These are phyloP conservation scores for Naganishia sp. DNA, from an alignment of 1,284 basidiomycete genomes.

Conservation along the genomic window DNA sequence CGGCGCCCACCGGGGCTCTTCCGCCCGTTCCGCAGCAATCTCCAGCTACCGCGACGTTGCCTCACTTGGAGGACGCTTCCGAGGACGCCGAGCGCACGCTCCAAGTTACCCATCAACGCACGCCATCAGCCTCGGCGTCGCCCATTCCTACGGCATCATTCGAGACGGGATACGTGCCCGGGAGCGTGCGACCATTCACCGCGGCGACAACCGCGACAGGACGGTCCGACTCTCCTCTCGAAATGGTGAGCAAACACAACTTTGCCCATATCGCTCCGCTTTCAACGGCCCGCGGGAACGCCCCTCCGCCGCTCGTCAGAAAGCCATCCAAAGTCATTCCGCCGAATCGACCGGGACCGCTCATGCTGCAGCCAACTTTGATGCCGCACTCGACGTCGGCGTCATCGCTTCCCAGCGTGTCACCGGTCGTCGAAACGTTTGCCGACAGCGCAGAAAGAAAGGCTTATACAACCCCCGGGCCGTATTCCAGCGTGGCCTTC, in stretches of 20 bases:
- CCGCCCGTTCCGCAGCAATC: background rate
- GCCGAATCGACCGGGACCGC: slow-evolving; percentile 17
- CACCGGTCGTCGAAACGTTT: slow-evolving; percentile 18
- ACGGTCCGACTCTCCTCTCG: slow-evolving; percentile 3
- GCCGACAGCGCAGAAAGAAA: slow-evolving; percentile 17
- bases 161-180: slow-evolving; percentile 21
- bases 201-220: background rate
- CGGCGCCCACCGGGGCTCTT: slow-evolving; percentile 2
- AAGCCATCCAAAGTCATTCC: slow-evolving; percentile 18
- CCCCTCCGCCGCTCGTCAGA: slow-evolving; percentile 5
- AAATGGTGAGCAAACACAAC: background rate
- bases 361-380: slow-evolving; percentile 15
- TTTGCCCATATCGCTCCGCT: background rate
- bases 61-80: background rate
- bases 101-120: slow-evolving; percentile 1
- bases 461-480: background rate
- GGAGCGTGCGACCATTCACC: slow-evolving; percentile 11
- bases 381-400: slow-evolving; percentile 18
- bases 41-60: background rate
- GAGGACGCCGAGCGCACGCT: background rate
- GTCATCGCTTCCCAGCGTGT: slow-evolving; percentile 11
- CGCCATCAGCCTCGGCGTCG: slow-evolving; percentile 21
- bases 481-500: background rate
- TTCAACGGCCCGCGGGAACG: background rate
- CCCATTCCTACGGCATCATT: slow-evolving; percentile 6